A percentile compares a stretch with the other conserved stretches of the same genome.
Evolutionary conservation across 257 asterid species (phyloP).

Genomic region (Voacanga thouarsii): DNA sequence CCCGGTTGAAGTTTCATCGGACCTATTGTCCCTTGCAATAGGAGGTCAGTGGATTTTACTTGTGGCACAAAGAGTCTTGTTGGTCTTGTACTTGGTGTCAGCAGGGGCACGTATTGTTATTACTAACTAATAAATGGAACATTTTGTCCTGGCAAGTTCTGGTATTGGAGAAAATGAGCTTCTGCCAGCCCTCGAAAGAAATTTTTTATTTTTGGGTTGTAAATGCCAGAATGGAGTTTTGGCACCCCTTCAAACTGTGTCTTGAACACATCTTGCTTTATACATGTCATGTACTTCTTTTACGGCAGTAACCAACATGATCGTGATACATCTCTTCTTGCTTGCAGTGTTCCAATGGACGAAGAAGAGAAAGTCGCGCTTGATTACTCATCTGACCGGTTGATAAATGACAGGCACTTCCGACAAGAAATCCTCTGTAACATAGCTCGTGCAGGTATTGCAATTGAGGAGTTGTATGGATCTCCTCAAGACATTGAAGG

Average conservation of each 20-base stretch:
- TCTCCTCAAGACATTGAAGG: slow-evolving; percentile 97
- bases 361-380: slow-evolving; percentile 79
- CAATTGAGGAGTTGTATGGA: slow-evolving; percentile 81
- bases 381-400: slow-evolving; percentile 75
- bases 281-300: no score
- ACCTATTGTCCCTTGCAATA: neutral
- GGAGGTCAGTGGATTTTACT: no score
- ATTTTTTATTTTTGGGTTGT: no score
- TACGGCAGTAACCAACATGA: neutral
- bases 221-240: neutral
- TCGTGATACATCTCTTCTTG: neutral
- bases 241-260: neutral
- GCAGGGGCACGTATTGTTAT: neutral
- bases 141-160: neutral
- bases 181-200: neutral
- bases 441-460: slow-evolving; percentile 85
- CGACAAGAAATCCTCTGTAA: slow-evolving; percentile 59
- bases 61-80: no score
- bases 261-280: neutral
- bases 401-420: slow-evolving; percentile 59
- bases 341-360: slow-evolving; percentile 91
- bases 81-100: no score
- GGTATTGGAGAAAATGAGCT: neutral
- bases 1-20: neutral
- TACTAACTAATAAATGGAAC: neutral